Evolutionary conservation across 2,329 filamentous ascomycete species (phyloP).

Genomic region (Periconia digitata): DNA sequence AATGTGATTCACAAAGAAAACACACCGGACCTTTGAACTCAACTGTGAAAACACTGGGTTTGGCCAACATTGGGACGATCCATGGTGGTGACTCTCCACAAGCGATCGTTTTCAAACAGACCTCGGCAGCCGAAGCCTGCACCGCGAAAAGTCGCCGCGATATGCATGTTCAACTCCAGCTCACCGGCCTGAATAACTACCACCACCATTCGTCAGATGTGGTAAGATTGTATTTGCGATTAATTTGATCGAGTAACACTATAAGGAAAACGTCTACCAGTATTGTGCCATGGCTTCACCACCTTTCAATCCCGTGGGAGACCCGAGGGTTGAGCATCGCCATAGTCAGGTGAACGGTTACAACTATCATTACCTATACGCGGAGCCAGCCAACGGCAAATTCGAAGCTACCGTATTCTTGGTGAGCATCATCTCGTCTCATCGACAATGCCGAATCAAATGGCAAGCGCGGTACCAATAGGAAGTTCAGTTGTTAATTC

Average conservation of each 20-base stretch:
- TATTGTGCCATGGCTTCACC: constrained; percentile 52
- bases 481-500: constrained; percentile 5
- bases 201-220: too few relatives aligned
- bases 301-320: constrained; percentile 64
- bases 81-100: too few relatives aligned
- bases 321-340: constrained; percentile 66
- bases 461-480: constrained; percentile 10
- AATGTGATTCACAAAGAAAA: too few relatives aligned
- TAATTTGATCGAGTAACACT: background rate
- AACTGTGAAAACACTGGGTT: too few relatives aligned
- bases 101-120: too few relatives aligned
- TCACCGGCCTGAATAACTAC: too few relatives aligned
- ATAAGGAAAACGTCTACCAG: background rate
- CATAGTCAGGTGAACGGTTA: constrained; percentile 66
- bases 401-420: constrained; percentile 58
- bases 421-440: constrained; percentile 35
- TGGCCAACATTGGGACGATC: too few relatives aligned
- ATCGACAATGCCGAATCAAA: constrained; percentile 16
- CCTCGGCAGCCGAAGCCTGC: too few relatives aligned
- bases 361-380: constrained; percentile 67
- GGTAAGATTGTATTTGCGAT: too few relatives aligned
- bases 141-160: too few relatives aligned
- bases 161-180: too few relatives aligned
- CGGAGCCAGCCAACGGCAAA: constrained; percentile 46
- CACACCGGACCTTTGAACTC: too few relatives aligned